Conservation (phyloP, 345 rosid genomes). For the Draba incana region DNA sequence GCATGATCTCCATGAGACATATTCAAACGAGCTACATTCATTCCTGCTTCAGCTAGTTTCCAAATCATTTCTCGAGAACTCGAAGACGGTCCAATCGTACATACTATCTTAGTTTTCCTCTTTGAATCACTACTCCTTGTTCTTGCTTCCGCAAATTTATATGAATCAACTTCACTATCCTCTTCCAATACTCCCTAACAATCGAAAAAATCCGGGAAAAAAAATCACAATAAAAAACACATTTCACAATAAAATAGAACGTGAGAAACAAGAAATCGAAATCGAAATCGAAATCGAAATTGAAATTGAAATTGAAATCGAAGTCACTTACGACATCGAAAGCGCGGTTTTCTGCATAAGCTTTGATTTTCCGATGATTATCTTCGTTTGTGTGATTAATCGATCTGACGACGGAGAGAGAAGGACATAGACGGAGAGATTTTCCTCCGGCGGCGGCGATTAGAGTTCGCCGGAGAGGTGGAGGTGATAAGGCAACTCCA, state of each 20-base stretch:
- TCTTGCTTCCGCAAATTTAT: constrained; percentile 41
- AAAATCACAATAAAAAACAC: background rate
- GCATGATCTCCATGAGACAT: constrained; percentile 98
- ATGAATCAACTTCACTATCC: constrained; percentile 35
- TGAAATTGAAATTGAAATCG: background rate
- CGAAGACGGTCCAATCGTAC: constrained; percentile 96
- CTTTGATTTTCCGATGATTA: constrained; percentile 25
- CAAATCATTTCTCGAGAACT: constrained; percentile 95
- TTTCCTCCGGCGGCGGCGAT: constrained; percentile 9
- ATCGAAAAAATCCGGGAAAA: background rate
- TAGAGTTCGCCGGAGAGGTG: constrained; percentile 33
- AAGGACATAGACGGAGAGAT: constrained; percentile 27
- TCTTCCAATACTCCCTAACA: constrained; percentile 47
- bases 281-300: too few relatives aligned
- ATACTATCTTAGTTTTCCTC: constrained; percentile 91
- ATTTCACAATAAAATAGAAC: constrained; percentile 7
- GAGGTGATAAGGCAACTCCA: constrained; percentile 33
- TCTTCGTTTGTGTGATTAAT: constrained; percentile 35
- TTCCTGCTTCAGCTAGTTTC: constrained; percentile 91
- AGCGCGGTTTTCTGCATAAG: constrained; percentile 49
- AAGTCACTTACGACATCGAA: constrained; percentile 4
- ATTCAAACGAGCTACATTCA: constrained; percentile 95
- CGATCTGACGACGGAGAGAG: constrained; percentile 53
- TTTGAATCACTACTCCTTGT: constrained; percentile 41
- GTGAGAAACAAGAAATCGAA: constrained; percentile 14